phyloP scores from a whole-genome alignment of 148 eudicot genomes.

The Fagopyrum homotropicum region DNA sequence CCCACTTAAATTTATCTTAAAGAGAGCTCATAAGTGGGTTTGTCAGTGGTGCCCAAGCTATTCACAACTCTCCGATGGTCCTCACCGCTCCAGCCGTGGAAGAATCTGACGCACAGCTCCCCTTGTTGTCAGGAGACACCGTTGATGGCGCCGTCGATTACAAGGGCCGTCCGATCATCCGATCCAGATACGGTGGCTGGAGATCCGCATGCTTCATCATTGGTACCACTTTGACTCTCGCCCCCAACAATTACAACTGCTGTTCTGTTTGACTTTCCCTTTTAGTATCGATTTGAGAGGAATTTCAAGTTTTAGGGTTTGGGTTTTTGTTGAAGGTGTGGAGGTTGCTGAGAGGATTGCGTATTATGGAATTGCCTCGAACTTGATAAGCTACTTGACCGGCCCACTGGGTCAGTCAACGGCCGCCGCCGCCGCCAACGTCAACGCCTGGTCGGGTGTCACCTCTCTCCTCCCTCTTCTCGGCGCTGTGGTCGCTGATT shows the following conservation, averaged over 20 bases:
- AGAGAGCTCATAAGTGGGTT: not conserved
- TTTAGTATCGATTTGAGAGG: not conserved
- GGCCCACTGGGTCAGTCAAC: conserved; percentile 57
- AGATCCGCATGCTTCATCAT: conserved; percentile 42
- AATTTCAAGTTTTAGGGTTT: not conserved
- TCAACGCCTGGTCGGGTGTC: conserved; percentile 56
- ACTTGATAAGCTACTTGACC: conserved; percentile 52
- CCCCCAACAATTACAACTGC: not conserved
- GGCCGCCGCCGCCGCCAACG: conserved; percentile 44
- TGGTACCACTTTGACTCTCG: conserved; percentile 19
- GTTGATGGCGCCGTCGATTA: conserved; percentile 35
- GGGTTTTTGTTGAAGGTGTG: conserved; percentile 26
- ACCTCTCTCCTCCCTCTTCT: conserved; percentile 43
- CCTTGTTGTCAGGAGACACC: conserved; percentile 13
- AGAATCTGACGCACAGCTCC: conserved; percentile 9
- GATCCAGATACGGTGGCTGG: conserved; percentile 48
- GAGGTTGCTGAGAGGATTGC: conserved; percentile 65
- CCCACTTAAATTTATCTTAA: not conserved
- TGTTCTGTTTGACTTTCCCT: not conserved
- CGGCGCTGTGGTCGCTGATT: conserved; percentile 66
- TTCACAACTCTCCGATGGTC: not conserved
- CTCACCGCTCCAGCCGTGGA: not conserved
- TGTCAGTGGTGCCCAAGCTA: not conserved
- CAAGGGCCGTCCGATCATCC: conserved; percentile 30
- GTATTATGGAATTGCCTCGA: conserved; percentile 46